These are phyloP conservation scores for Melastoma malabathricum DNA, from an alignment of 345 rosid species.

Conservation along the genomic window DNA sequence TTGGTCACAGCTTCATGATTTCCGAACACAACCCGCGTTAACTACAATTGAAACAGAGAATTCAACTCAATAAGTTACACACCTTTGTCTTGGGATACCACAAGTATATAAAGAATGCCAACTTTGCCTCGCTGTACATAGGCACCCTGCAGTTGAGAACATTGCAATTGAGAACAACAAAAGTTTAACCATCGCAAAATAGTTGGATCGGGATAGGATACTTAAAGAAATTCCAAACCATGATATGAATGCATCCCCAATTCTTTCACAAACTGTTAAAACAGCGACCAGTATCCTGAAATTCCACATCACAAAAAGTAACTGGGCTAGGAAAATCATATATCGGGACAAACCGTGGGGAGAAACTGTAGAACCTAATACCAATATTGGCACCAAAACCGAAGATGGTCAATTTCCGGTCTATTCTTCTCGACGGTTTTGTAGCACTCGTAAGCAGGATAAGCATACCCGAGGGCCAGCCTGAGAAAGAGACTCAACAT, in stretches of 20 bases:
- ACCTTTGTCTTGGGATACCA: conserved; percentile 66
- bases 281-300: conserved; percentile 57
- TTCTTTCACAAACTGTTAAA: conserved; percentile 46
- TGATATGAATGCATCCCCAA: conserved; percentile 50
- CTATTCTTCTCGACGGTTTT: conserved; percentile 45
- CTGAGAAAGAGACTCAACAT: conserved; percentile 11
- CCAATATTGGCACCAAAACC: conserved; percentile 67
- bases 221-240: conserved; percentile 24
- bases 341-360: background rate
- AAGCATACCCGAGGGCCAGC: conserved; percentile 46
- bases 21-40: too few relatives aligned
- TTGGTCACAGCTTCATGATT: too few relatives aligned
- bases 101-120: conserved; percentile 48
- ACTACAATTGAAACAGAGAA: background rate
- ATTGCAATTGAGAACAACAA: too few relatives aligned
- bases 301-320: conserved; percentile 1
- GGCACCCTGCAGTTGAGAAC: conserved; percentile 38
- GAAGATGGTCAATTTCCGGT: conserved; percentile 50
- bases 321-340: background rate
- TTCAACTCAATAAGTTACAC: background rate
- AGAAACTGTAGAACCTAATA: conserved; percentile 4
- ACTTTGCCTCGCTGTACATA: conserved; percentile 56
- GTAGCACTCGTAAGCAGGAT: conserved; percentile 58
- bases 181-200: too few relatives aligned
- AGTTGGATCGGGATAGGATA: background rate